These are phyloP conservation scores for Torulaspora quercuum DNA, from an alignment of 805 yeast species.

Conservation along the genomic window DNA sequence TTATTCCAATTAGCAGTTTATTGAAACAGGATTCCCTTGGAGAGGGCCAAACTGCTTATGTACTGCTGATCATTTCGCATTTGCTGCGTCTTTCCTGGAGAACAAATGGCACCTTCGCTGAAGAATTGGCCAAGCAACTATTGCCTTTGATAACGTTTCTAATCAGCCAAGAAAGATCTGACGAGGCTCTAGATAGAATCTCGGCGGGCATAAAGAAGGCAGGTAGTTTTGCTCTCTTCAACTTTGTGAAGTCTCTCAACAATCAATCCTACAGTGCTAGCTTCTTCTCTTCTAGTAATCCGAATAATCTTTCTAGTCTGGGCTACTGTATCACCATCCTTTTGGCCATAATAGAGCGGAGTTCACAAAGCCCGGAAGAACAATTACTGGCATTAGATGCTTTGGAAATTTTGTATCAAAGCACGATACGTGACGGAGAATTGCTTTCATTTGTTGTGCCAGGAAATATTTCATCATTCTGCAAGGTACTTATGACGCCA, in stretches of 20 bases:
- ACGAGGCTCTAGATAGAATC: constrained; percentile 22
- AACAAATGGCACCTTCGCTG: constrained; percentile 36
- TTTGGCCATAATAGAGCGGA: constrained; percentile 36
- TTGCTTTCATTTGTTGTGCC: constrained; percentile 48
- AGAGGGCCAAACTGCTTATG: constrained; percentile 44
- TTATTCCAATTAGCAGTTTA: constrained; percentile 56
- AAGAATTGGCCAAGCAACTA: constrained; percentile 43
- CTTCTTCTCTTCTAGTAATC: constrained; percentile 20
- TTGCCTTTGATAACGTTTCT: constrained; percentile 46
- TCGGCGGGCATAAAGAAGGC: constrained; percentile 40
- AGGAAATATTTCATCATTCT: constrained; percentile 46
- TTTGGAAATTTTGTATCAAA: constrained; percentile 36
- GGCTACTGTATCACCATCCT: constrained; percentile 48
- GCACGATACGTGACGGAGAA: constrained; percentile 45
- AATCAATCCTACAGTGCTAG: constrained; percentile 25
- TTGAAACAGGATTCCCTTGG: constrained; percentile 48
- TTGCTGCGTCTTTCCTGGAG: constrained; percentile 51
- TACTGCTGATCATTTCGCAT: constrained; percentile 44
- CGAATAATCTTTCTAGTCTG: constrained; percentile 41
- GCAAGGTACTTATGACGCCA: constrained; percentile 38
- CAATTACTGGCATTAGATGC: constrained; percentile 38
- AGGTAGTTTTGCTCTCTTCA: constrained; percentile 35
- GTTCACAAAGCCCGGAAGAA: constrained; percentile 26
- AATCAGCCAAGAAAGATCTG: constrained; percentile 36
- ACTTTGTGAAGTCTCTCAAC: constrained; percentile 35